Base-by-base conservation (phyloP, 2,329 filamentous ascomycete genomes). In the Seiridium cupressi region DNA sequence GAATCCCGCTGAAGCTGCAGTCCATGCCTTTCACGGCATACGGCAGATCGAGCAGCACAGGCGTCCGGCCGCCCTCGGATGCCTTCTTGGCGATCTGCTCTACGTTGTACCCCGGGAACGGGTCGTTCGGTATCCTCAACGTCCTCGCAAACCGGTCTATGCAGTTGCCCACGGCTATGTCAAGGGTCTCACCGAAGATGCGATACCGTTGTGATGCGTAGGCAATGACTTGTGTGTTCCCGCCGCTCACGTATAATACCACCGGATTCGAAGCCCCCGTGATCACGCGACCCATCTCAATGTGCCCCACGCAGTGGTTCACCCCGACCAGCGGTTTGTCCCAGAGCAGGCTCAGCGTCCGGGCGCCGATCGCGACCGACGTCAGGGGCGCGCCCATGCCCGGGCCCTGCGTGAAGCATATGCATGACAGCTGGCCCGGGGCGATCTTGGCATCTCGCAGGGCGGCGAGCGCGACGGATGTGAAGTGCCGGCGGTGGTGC, bases 11-110 rank as follows among this genome's bases (percentile, higher is more conserved):
- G 76, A 99, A 98, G 32, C 91, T 95, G 70, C 93, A 96, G 74
- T 99, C 95, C 95, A 99, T 99, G 56, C 95, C 95, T 77, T 99
- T 99, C 64, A 99, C 95, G 2, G 93, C 88, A 72, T 99, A 99
- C 2, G 95, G 95, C 35, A 99, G 80, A 66, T 98, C 94, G 18
- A 98, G 81, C 44, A 99, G 79, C 31, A 42, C 55, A 2, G 55
- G 55, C 49, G 82, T 85, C 1, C 86, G 44, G 32, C 63, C 86
- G 58, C 88, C 87, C 11, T 5, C 9, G 31, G 32, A 36, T n/a
- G 49, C 49, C 74, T 90, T 89, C 66, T 84, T 84, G 62, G 95
- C 95, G 55, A 98, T 80, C 77, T 97, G 92, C 79, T 99, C 95
- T 67, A 99, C 97, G 73, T 99, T 99, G 77, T 98, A 97, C 1